A percentile compares a stretch with the other conserved stretches of the same genome.
Evolutionary conservation across 2,329 filamentous ascomycete species (phyloP).

Genomic region (Furcasterigmium furcatum): DNA sequence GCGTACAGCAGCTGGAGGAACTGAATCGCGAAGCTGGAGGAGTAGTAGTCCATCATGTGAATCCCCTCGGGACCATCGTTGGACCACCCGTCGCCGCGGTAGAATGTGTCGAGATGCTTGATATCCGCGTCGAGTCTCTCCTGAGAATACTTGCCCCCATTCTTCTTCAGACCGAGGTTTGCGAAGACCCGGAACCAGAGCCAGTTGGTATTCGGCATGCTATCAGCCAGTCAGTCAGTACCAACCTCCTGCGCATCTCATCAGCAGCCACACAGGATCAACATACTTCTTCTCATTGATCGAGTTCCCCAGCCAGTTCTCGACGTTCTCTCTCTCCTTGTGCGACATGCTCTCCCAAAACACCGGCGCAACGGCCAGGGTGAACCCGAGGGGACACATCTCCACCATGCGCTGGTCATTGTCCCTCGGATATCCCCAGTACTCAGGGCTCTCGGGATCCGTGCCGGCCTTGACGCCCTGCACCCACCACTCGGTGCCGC

Average conservation of each 20-base stretch:
- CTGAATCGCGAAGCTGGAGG: constrained; percentile 78
- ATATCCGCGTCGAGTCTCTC: constrained; percentile 71
- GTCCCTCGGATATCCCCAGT: constrained; percentile 74
- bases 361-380: constrained; percentile 64
- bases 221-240: constrained; percentile 23
- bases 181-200: constrained; percentile 85
- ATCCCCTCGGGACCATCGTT: constrained; percentile 78
- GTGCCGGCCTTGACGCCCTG: constrained; percentile 69
- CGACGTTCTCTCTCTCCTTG: constrained; percentile 62
- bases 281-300: constrained; percentile 72
- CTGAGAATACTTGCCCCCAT: constrained; percentile 68
- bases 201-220: constrained; percentile 68
- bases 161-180: constrained; percentile 73
- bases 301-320: constrained; percentile 68
- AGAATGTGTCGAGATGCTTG: constrained; percentile 75
- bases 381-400: constrained; percentile 75
- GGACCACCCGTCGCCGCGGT: constrained; percentile 78
- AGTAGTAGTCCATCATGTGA: constrained; percentile 85
- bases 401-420: constrained; percentile 84
- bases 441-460: constrained; percentile 66
- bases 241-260: neutral
- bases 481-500: constrained; percentile 62
- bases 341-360: constrained; percentile 65
- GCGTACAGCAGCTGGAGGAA: constrained; percentile 76
- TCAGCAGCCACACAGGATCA: no score